Conservation (phyloP, 331 rosid species). For the Stylosanthes scabra region DNA sequence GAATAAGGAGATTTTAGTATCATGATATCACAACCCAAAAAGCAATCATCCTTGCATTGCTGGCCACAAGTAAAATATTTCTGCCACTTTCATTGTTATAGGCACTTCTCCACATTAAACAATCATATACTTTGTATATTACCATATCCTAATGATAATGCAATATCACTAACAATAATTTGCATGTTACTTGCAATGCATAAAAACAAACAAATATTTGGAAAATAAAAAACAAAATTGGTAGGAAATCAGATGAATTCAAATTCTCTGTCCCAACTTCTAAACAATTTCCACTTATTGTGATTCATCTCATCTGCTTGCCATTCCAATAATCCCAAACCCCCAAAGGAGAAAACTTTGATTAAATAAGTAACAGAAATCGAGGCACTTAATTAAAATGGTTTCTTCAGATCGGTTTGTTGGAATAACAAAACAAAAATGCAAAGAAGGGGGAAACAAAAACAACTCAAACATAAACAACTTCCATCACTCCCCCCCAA, state of each 20-base stretch:
- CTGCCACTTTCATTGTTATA: neutral
- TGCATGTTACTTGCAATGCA: neutral
- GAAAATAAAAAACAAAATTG: neutral
- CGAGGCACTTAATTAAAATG: neutral
- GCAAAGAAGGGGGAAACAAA: too few species aligned
- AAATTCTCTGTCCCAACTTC: neutral
- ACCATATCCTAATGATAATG: slow-evolving; percentile 2
- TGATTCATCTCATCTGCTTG: neutral
- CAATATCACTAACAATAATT: neutral
- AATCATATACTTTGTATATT: neutral
- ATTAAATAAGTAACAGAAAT: slow-evolving; percentile 27
- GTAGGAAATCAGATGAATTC: neutral
- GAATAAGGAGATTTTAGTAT: slow-evolving; percentile 32
- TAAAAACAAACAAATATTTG: slow-evolving; percentile 4
- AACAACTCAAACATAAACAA: neutral
- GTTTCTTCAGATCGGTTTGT: slow-evolving; percentile 29
- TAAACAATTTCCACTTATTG: slow-evolving; percentile 6
- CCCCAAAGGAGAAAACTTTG: slow-evolving; percentile 15
- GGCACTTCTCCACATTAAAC: neutral
- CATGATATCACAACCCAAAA: slow-evolving; percentile 16
- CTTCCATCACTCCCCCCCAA: too few species aligned
- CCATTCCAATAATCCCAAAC: slow-evolving; percentile 18
- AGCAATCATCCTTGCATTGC: slow-evolving; percentile 27
- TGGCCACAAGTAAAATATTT: too few species aligned
- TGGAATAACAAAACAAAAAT: slow-evolving; percentile 9